phyloP scores from a whole-genome alignment of 768 basidiomycete genomes.

The Gyrodon lividus region DNA sequence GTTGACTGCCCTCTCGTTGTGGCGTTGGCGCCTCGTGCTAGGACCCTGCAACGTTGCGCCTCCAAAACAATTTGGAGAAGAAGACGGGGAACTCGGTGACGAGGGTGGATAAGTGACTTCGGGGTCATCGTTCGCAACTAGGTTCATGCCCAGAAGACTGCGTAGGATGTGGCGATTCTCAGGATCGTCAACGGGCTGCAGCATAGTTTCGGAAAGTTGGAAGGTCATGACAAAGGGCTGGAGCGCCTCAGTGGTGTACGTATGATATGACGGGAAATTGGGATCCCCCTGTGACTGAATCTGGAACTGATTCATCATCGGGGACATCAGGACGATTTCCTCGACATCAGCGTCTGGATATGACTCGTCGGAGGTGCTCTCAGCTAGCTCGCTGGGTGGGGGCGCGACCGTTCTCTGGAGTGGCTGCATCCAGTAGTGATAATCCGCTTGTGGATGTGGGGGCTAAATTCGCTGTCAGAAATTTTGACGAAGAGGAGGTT shows the following conservation, averaged over 20 bases:
- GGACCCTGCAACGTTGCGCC: constrained; percentile 18
- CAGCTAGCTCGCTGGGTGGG: constrained; percentile 29
- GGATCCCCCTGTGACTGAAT: constrained; percentile 16
- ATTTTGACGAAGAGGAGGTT: neutral
- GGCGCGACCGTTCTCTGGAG: constrained; percentile 18
- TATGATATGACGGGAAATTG: constrained; percentile 4
- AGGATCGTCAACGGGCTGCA: constrained; percentile 28
- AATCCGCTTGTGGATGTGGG: constrained; percentile 11
- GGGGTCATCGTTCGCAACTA: constrained; percentile 15
- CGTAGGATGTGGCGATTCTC: constrained; percentile 24
- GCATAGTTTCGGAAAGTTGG: constrained; percentile 23
- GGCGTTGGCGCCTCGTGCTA: constrained; percentile 23
- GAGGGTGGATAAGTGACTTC: constrained; percentile 9
- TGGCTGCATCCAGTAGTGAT: constrained; percentile 16
- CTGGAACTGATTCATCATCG: constrained; percentile 33
- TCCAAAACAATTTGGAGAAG: constrained; percentile 5
- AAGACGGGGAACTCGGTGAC: constrained; percentile 1
- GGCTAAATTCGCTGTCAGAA: constrained; percentile 24
- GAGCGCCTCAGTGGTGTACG: constrained; percentile 12
- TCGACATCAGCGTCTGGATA: constrained; percentile 29
- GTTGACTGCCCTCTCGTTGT: constrained; percentile 4
- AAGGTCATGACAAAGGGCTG: constrained; percentile 32
- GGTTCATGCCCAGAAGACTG: constrained; percentile 15
- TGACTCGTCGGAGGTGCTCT: constrained; percentile 31
- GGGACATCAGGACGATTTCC: constrained; percentile 27